Base-by-base conservation (phyloP, 2,329 filamentous ascomycete species). In the Talaromyces atroroseus region DNA sequence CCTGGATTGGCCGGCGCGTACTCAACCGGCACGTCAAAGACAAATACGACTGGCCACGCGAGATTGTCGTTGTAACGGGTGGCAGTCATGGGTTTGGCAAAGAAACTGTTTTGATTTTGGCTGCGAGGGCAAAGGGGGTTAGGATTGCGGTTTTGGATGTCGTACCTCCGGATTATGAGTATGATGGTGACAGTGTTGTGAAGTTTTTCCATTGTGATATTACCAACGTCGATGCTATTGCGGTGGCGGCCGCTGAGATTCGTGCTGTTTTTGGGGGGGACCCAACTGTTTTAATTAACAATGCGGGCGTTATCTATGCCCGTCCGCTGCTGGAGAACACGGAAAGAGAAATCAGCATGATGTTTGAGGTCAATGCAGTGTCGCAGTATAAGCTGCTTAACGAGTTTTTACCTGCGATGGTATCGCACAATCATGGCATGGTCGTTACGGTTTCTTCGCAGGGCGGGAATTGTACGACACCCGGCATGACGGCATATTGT, bases 71-170 rank as follows among this genome's bases (percentile, higher is more conserved):
- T 45, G 79, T 92, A 20, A 92, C 89, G 0, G 88, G 89, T 7
- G 89, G 89, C 7, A 84, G 85, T 44, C 82, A 83, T 56, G 89
- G 89, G 0, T 90, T 92, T 64, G 89, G 89, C 14, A 82, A 80
- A 20, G 74, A 80, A 38, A 78, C 90, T 2, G 87, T 87, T 14
- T 77, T 79, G 61, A 69, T 86, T 53, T 76, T 94, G n/a, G 84
- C 83, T 0, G 81, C 85, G 67, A 76, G 74, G 59, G 82, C 81
- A 1, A 77, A 88, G 62, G 24, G 40, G 2, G 23, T 40, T 21
- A 87, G 82, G 61, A 85, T 91, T 34, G 85, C 85, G 0, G 84
- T 91, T 2, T 68, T 92, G 36, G 89, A 92, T 71, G 78, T 89
- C 34, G 83, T 87, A 63, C 77, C 79, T 5, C 71, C 85, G 71